Evolutionary conservation across 352 stramenopile genomes (phyloP).

Genomic region (Phytophthora pisi): DNA sequence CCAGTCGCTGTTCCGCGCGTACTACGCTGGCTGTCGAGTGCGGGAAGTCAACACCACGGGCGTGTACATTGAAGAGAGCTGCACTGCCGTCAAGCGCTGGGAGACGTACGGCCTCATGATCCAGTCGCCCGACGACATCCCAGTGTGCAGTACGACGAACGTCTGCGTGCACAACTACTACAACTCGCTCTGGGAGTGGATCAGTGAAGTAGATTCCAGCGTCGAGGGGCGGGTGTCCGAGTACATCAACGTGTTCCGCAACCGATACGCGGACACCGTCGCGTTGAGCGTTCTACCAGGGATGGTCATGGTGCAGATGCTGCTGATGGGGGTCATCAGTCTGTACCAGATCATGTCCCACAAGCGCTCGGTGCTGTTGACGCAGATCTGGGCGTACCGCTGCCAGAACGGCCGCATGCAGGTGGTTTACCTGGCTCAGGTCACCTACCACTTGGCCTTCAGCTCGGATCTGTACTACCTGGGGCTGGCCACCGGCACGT

Average conservation of each 20-base stretch:
- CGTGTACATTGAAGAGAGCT: not conserved
- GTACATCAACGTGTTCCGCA: constrained; percentile 1
- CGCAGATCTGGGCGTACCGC: constrained; percentile 42
- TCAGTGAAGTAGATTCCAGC: not conserved
- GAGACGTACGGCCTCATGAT: constrained; percentile 1
- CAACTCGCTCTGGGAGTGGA: constrained; percentile 15
- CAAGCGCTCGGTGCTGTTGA: constrained; percentile 34
- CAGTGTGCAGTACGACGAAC: not conserved
- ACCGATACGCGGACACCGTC: constrained; percentile 28
- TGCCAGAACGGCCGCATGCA: constrained; percentile 37
- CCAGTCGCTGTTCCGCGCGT: constrained; percentile 14
- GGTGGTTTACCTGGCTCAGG: constrained; percentile 29
- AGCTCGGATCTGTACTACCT: constrained; percentile 37
- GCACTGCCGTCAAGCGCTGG: not conserved
- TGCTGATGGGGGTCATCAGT: constrained; percentile 36
- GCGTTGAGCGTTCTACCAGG: constrained; percentile 29
- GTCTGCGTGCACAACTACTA: not conserved
- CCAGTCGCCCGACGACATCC: not conserved
- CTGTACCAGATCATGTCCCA: constrained; percentile 40
- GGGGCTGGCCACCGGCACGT: constrained; percentile 30
- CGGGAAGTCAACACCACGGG: not conserved
- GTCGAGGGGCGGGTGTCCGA: not conserved
- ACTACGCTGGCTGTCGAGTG: not conserved
- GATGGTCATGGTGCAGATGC: constrained; percentile 34
- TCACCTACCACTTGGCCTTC: constrained; percentile 30